Evolutionary conservation across 2,329 filamentous ascomycete species (phyloP).

Genomic region (Botrytis tulipae): DNA sequence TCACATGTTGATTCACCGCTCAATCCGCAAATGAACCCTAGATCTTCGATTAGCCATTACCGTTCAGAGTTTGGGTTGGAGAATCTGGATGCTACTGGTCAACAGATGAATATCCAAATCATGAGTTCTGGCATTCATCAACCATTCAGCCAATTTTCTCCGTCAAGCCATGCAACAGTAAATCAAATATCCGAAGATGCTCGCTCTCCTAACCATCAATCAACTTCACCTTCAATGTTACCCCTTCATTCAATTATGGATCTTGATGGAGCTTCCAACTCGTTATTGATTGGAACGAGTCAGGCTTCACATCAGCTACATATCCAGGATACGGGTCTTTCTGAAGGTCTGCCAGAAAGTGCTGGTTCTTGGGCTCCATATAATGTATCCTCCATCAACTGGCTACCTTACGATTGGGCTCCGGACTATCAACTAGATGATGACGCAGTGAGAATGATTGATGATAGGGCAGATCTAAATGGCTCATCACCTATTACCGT

Average conservation of each 20-base stretch:
- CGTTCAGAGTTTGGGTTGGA: background rate
- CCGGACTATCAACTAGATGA: slow-evolving; percentile 22
- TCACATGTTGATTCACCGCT: background rate
- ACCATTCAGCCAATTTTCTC: background rate
- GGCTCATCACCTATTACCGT: slow-evolving; percentile 14
- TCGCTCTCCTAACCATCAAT: background rate
- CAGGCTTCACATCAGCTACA: slow-evolving; percentile 1
- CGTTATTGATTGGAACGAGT: background rate
- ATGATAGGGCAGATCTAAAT: background rate
- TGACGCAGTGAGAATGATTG: background rate
- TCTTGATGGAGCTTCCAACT: background rate
- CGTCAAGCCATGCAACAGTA: background rate
- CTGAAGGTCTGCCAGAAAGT: background rate
- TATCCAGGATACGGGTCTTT: background rate
- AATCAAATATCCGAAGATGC: background rate
- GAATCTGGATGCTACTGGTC: background rate
- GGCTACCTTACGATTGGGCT: slow-evolving; percentile 33
- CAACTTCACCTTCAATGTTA: background rate
- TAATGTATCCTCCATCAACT: slow-evolving; percentile 32
- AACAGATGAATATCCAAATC: background rate
- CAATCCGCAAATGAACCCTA: background rate
- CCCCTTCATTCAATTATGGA: background rate
- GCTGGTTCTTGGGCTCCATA: slow-evolving; percentile 26
- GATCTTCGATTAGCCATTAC: background rate
- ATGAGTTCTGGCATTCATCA: background rate